These are phyloP conservation scores for Isochrysis galbana DNA, from an alignment of 78 protist genomes.

Conservation along the genomic window DNA sequence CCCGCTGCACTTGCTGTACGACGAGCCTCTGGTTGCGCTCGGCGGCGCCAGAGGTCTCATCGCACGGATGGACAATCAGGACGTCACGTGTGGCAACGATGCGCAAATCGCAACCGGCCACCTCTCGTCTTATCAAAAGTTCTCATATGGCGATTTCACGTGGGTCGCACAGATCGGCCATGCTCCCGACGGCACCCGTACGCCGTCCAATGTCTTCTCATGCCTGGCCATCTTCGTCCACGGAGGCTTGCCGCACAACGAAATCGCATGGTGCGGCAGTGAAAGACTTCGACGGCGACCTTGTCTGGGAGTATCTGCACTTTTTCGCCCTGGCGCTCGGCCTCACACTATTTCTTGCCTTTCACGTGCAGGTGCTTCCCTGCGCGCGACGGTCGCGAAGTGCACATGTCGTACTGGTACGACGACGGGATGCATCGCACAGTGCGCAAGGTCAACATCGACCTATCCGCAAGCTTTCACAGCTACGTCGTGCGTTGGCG, in stretches of 20 bases:
- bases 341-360: no score
- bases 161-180: background rate
- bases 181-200: background rate
- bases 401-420: background rate
- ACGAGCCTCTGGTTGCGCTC: background rate
- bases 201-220: background rate
- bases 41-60: background rate
- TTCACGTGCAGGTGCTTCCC: slow-evolving; percentile 21
- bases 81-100: background rate
- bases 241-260: background rate
- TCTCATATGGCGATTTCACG: background rate
- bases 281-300: no score
- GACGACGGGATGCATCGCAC: slow-evolving; percentile 9
- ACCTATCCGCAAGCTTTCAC: background rate
- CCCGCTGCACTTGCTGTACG: background rate
- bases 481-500: background rate
- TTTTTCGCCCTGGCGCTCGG: no score
- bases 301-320: no score
- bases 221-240: background rate
- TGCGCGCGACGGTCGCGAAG: background rate
- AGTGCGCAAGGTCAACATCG: background rate
- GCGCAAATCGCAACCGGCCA: background rate
- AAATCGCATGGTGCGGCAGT: background rate
- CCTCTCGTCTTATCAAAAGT: background rate
- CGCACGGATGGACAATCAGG: background rate